Evolutionary conservation across 257 asterid genomes (phyloP).

Genomic region (Fraxinus americana): DNA sequence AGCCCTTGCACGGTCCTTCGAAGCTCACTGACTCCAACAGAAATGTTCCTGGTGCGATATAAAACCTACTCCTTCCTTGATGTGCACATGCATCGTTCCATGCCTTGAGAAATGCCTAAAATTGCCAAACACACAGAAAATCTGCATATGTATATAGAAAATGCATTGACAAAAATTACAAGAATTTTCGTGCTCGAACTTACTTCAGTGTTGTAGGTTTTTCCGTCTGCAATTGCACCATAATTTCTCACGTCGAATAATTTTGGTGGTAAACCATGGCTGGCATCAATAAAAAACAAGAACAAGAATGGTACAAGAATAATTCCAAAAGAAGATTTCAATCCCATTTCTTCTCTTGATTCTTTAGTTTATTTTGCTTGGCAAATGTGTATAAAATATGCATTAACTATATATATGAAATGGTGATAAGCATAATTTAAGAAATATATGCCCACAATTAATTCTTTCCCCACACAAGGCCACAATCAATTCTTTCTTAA

Average conservation of each 20-base stretch:
- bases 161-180: background rate
- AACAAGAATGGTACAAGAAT: slow-evolving; percentile 19
- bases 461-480: background rate
- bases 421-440: background rate
- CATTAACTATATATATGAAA: slow-evolving; percentile 15
- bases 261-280: background rate
- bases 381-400: background rate
- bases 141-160: background rate
- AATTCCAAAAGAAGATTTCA: background rate
- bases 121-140: background rate
- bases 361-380: background rate
- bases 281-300: background rate
- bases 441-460: slow-evolving; percentile 20
- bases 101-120: slow-evolving; percentile 62
- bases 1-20: slow-evolving; percentile 53
- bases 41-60: slow-evolving; percentile 50
- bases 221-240: slow-evolving; percentile 43
- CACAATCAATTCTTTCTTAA: slow-evolving; percentile 4
- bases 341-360: slow-evolving; percentile 29
- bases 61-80: slow-evolving; percentile 43
- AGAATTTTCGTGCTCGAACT: background rate
- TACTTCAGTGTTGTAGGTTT: slow-evolving; percentile 35
- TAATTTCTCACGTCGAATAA: slow-evolving; percentile 39
- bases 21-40: slow-evolving; percentile 44
- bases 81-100: slow-evolving; percentile 66